Base-by-base conservation (phyloP, 1,139 yeast species). In the Keqinozyma sinolaborantium region DNA sequence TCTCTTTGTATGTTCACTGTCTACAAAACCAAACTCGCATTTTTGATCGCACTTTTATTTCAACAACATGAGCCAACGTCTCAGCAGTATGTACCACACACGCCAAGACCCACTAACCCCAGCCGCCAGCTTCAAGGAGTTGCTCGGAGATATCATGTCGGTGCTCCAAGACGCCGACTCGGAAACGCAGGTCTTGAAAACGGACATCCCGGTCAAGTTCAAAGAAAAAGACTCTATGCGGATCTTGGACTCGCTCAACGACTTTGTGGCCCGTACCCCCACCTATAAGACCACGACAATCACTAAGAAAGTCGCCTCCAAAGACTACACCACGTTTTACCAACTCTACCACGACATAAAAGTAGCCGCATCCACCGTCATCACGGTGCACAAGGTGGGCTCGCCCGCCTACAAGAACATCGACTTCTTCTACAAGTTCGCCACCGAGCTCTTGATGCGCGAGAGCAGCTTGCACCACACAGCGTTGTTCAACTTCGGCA, bases 331-430 rank as follows among this genome's bases (percentile, higher is more conserved):
- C 2, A 48, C 66, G 0, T 62, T 80, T 7, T 82, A 79, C 45
- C 60, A 60, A 28, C 47, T 87, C 10, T 86, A 73, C 48, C 92
- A 83, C 49, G 97, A 90, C 53, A 55, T 90, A 37, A 83, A 78
- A 45, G 60, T 82, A 12, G 81, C 83, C 0, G 65, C 82, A 26
- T 72, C 78, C 7, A 51, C 71, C 16, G 60, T 70, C 23, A 66
- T 83, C 14, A 62, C 64, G 23, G 58, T 64, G 30, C 60, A 67
- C 34, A 68, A 71, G 15, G 68, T 79, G 20, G 88, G 87, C 2
- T 62, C 80, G n/a, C 50, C 60, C 14, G 58, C 58, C 10, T 88
- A 88, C 51, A 60, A 59, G 14, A 66, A 71, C 42, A 63, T 83
- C 26, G 92, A 85, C 53, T 72, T 71, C 35, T 82, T 83, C 47